Conservation (phyloP, 768 basidiomycete genomes). For the Lyophyllum semitale region DNA sequence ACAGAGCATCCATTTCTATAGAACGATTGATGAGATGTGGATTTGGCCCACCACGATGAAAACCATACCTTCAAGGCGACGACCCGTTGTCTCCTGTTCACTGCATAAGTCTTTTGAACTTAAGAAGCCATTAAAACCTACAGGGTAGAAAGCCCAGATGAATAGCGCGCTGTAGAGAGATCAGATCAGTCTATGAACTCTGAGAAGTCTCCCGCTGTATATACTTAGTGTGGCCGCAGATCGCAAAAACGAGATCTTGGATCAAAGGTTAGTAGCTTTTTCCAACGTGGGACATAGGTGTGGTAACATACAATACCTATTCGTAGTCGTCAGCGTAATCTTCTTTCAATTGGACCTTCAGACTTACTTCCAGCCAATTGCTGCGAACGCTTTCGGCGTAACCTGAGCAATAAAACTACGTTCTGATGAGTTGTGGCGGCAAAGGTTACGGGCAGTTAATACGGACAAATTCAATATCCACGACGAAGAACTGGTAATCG, state of each 20-base stretch:
- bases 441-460: neutral
- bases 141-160: slow-evolving; percentile 46
- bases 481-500: slow-evolving; percentile 43
- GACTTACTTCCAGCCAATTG: slow-evolving; percentile 42
- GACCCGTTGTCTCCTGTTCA: slow-evolving; percentile 43
- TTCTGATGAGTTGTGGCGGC: neutral
- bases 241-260: slow-evolving; percentile 42
- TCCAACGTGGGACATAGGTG: too few species aligned
- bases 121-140: slow-evolving; percentile 13
- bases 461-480: slow-evolving; percentile 48
- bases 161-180: slow-evolving; percentile 32
- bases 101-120: neutral
- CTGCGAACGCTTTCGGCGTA: slow-evolving; percentile 39
- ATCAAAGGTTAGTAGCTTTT: neutral
- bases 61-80: slow-evolving; percentile 39
- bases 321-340: neutral
- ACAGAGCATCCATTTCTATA: slow-evolving; percentile 44
- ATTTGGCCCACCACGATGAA: neutral
- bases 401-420: slow-evolving; percentile 42
- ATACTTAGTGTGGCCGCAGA: slow-evolving; percentile 47
- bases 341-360: neutral
- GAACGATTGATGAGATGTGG: neutral
- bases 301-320: slow-evolving; percentile 29
- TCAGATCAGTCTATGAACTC: too few species aligned
- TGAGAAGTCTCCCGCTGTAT: too few species aligned